These are phyloP conservation scores for Geosiphon pyriformis DNA, from an alignment of 192 early-diverging fungal species.

Conservation along the genomic window DNA sequence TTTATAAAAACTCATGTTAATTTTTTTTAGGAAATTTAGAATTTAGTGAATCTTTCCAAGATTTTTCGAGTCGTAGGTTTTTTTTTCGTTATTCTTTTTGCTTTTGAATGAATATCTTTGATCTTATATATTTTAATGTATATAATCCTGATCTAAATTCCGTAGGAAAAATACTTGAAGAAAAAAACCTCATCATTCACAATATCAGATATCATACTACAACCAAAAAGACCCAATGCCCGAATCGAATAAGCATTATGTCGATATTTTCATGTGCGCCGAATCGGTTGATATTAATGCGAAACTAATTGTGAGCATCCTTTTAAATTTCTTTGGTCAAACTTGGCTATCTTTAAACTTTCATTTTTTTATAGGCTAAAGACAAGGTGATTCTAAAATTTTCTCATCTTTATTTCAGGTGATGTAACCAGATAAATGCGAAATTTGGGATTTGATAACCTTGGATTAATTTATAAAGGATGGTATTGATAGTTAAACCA, in stretches of 20 bases:
- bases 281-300: constrained; percentile 23
- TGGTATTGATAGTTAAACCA: neutral
- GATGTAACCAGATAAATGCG: constrained; percentile 44
- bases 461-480: constrained; percentile 20
- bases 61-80: constrained; percentile 37
- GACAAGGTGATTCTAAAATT: neutral
- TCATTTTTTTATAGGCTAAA: neutral
- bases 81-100: neutral
- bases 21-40: constrained; percentile 37
- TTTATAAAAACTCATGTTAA: too few relatives aligned
- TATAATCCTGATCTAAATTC: neutral
- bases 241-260: constrained; percentile 43
- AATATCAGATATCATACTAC: constrained; percentile 29
- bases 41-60: constrained; percentile 39
- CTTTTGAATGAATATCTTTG: neutral
- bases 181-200: constrained; percentile 35
- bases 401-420: neutral
- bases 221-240: constrained; percentile 37
- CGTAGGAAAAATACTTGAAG: constrained; percentile 31
- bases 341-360: neutral
- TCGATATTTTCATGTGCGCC: constrained; percentile 42
- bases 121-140: too few relatives aligned
- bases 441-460: constrained; percentile 38
- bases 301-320: constrained; percentile 12
- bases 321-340: neutral